phyloP scores from a whole-genome alignment of 768 basidiomycete genomes.

The Crepidotus variabilis region DNA sequence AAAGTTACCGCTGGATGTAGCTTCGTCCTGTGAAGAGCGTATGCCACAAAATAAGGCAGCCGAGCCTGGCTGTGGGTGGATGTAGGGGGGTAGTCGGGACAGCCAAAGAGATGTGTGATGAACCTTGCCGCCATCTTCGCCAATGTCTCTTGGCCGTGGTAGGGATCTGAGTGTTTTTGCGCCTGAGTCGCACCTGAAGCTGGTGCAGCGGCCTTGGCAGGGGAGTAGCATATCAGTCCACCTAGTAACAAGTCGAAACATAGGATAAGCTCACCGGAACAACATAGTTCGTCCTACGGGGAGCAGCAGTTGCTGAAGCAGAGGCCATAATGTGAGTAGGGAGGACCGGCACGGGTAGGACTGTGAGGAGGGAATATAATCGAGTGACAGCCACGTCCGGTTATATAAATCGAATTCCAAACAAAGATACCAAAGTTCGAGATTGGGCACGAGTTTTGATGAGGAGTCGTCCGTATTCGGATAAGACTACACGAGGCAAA shows the following conservation, averaged over 20 bases:
- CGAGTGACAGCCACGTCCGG: background rate
- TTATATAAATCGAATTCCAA: background rate
- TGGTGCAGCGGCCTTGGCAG: constrained; percentile 22
- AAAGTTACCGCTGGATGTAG: constrained; percentile 67
- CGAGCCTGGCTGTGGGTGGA: constrained; percentile 53
- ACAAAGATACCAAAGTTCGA: background rate
- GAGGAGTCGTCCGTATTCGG: background rate
- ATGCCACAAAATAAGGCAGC: constrained; percentile 80
- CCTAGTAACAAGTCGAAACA: background rate
- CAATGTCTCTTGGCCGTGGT: constrained; percentile 73
- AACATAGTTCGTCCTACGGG: constrained; percentile 19
- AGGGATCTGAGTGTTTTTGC: constrained; percentile 42
- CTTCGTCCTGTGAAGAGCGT: constrained; percentile 82
- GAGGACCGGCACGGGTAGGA: constrained; percentile 8
- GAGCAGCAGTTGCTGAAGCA: constrained; percentile 17
- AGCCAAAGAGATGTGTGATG: constrained; percentile 82
- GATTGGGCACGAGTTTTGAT: background rate
- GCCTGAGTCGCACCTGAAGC: constrained; percentile 1
- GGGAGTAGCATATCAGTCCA: constrained; percentile 4
- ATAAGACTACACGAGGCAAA: constrained; percentile 5
- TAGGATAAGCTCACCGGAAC: constrained; percentile 15
- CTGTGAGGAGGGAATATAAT: background rate
- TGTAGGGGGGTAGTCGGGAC: constrained; percentile 74
- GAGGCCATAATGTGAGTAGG: constrained; percentile 10
- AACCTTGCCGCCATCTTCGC: constrained; percentile 73